Conservation (phyloP, 148 eudicot species). For the Arbutus unedo region DNA sequence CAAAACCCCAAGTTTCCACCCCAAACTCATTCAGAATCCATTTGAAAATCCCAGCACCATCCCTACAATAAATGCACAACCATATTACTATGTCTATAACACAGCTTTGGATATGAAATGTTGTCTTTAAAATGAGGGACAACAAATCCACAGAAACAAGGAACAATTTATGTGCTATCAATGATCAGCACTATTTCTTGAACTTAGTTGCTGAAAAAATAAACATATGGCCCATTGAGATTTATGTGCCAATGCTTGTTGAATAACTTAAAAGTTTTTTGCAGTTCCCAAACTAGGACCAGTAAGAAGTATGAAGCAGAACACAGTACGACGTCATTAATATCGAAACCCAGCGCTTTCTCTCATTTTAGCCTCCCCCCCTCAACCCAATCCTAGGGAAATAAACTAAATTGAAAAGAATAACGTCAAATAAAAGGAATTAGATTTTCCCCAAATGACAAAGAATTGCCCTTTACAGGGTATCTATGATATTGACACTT, state of each 20-base stretch:
- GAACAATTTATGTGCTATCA: not conserved
- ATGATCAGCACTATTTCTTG: not conserved
- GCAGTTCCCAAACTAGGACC: not conserved
- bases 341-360: not conserved
- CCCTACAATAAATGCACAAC: slow-evolving; percentile 9
- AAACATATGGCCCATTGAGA: not conserved
- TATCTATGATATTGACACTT: not conserved
- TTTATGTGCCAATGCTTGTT: not conserved
- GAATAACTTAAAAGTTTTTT: not conserved
- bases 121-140: not conserved
- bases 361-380: not conserved
- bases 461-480: not conserved
- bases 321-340: not conserved
- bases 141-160: not conserved
- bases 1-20: slow-evolving; percentile 21
- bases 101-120: not conserved
- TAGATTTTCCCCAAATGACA: not conserved
- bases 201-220: not conserved
- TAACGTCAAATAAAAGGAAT: not conserved
- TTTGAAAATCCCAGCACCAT: slow-evolving; percentile 2
- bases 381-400: not conserved
- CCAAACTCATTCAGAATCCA: slow-evolving; percentile 13
- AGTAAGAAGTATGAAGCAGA: not conserved
- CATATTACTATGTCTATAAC: not conserved
- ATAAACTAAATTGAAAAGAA: not conserved